Conservation (phyloP, 148 eudicot species). For the Vaccinium macrocarpon region DNA sequence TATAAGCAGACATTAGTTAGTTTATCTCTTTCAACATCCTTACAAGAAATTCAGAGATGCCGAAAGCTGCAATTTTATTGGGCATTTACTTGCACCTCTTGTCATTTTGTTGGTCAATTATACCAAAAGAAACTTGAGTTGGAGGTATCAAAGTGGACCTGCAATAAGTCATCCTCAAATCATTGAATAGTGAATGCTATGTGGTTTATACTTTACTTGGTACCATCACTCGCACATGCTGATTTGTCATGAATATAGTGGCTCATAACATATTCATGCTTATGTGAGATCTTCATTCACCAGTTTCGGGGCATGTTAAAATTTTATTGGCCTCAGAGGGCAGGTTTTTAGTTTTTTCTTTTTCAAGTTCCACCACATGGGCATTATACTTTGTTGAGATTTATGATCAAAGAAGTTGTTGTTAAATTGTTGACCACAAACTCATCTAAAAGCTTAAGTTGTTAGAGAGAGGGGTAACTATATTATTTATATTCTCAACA, state of each 20-base stretch:
- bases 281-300: not conserved
- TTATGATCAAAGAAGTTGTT: not conserved
- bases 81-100: not conserved
- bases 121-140: not conserved
- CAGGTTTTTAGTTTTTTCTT: not conserved
- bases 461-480: no score
- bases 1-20: no score
- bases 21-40: constrained; percentile 2
- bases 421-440: no score
- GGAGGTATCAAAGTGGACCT: not conserved
- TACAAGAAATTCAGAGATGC: not conserved
- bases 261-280: not conserved
- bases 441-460: no score
- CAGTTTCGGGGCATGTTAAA: not conserved
- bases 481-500: no score
- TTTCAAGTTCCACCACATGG: not conserved
- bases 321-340: not conserved
- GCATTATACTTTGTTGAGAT: constrained; percentile 1
- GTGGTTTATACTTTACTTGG: not conserved
- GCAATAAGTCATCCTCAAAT: not conserved
- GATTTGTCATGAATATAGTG: not conserved
- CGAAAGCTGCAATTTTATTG: not conserved
- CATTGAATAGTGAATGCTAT: not conserved
- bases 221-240: not conserved
- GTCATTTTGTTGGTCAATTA: not conserved